Conservation (phyloP, 306 rosid genomes). For the Quercus dentata region DNA sequence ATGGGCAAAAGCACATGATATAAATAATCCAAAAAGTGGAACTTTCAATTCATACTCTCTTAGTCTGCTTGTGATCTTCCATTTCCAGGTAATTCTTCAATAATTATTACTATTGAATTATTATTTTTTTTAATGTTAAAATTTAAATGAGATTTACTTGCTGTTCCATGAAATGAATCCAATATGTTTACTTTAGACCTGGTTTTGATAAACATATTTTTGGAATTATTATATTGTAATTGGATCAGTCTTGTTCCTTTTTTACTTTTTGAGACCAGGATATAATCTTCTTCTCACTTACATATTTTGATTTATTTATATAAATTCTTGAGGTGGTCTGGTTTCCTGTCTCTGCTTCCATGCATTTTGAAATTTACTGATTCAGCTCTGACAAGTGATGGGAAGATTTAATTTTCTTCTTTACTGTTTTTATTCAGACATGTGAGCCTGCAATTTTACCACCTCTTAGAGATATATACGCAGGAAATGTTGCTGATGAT, state of each 20-base stretch:
- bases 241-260: not conserved
- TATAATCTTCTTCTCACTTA: not conserved
- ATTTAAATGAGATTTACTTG: conserved; percentile 11
- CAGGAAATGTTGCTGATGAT: conserved; percentile 64
- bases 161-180: conserved; percentile 1
- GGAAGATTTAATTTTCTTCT: conserved; percentile 10
- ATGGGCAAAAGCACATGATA: conserved; percentile 89
- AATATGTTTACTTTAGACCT: conserved; percentile 17
- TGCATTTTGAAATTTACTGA: not conserved
- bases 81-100: conserved; percentile 70
- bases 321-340: not conserved
- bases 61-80: conserved; percentile 79
- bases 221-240: not conserved
- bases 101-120: conserved; percentile 16
- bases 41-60: conserved; percentile 90
- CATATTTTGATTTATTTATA: not conserved
- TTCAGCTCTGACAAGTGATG: not conserved
- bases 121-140: not conserved
- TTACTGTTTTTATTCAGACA: conserved; percentile 53
- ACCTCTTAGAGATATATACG: conserved; percentile 78
- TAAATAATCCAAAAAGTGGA: conserved; percentile 70
- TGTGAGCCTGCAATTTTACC: conserved; percentile 89
- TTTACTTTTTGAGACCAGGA: not conserved
- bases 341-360: not conserved
- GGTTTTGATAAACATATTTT: not conserved